phyloP scores from a whole-genome alignment of 2,329 filamentous ascomycete species.

The Talaromyces pinophilus region DNA sequence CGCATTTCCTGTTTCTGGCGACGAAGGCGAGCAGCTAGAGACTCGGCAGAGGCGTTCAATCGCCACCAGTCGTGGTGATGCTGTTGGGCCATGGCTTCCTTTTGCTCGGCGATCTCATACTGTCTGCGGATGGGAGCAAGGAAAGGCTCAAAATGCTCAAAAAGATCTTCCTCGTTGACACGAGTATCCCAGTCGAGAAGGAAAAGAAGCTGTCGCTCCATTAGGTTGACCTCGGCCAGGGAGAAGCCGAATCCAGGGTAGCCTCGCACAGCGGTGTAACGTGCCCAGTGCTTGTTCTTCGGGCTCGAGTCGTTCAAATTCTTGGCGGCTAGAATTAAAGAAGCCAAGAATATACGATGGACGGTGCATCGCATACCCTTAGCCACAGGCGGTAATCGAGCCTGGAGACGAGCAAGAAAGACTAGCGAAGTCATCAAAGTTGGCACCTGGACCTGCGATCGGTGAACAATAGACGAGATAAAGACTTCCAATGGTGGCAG shows the following conservation, averaged over 20 bases:
- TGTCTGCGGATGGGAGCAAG: slow-evolving; percentile 75
- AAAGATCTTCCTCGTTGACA: slow-evolving; percentile 81
- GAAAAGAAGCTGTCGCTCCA: slow-evolving; percentile 98
- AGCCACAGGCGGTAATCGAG: slow-evolving; percentile 85
- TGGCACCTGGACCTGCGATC: slow-evolving; percentile 94
- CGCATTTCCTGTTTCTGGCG: slow-evolving; percentile 40
- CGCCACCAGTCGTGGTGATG: slow-evolving; percentile 40
- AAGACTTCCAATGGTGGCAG: slow-evolving; percentile 85
- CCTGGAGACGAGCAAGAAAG: slow-evolving; percentile 82
- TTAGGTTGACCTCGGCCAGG: slow-evolving; percentile 93
- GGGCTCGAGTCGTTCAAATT: slow-evolving; percentile 98
- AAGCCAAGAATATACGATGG: slow-evolving; percentile 90
- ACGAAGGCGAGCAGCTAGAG: slow-evolving; percentile 39
- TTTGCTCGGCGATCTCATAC: slow-evolving; percentile 57
- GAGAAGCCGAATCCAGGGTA: slow-evolving; percentile 85
- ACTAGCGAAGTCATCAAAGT: slow-evolving; percentile 97
- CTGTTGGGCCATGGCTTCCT: slow-evolving; percentile 45
- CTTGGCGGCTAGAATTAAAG: slow-evolving; percentile 73
- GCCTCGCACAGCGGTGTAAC: slow-evolving; percentile 76
- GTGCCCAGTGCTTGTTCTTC: slow-evolving; percentile 99
- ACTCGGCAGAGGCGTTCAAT: slow-evolving; percentile 39
- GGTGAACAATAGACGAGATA: slow-evolving; percentile 85
- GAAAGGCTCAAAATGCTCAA: slow-evolving; percentile 83
- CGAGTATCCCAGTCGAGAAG: slow-evolving; percentile 92
- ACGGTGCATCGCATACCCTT: slow-evolving; percentile 96